Percentiles rank a stretch among this genome's conserved stretches.
phyloP scores from a whole-genome alignment of 164 flowering plant genomes.

The Kingdonia uniflora region DNA sequence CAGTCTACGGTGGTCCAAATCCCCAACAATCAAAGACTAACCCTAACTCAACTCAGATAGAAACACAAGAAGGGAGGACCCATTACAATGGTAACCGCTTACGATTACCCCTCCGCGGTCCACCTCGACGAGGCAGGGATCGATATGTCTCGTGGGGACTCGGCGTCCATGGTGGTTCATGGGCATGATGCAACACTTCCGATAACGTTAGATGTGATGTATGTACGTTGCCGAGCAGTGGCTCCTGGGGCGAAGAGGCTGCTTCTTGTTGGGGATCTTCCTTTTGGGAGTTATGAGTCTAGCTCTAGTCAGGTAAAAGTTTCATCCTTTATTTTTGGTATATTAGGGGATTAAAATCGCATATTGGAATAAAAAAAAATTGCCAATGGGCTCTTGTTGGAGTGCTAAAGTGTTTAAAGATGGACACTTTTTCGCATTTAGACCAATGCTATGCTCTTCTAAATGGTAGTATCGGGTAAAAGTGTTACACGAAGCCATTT shows the following conservation, averaged over 20 bases:
- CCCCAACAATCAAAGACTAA: too few species aligned
- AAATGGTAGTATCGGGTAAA: too few species aligned
- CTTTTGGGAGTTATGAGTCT: constrained; percentile 82
- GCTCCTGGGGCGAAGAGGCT: constrained; percentile 77
- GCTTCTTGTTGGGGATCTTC: constrained; percentile 79
- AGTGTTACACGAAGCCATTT: too few species aligned
- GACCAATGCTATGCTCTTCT: too few species aligned
- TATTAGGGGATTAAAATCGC: too few species aligned
- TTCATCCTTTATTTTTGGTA: too few species aligned
- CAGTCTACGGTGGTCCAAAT: constrained; percentile 87
- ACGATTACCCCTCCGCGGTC: constrained; percentile 92
- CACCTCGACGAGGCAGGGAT: constrained; percentile 79
- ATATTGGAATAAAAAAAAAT: too few species aligned
- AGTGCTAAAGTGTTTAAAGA: too few species aligned
- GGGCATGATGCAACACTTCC: constrained; percentile 93
- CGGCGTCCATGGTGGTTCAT: constrained; percentile 92
- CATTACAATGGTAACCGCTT: constrained; percentile 83
- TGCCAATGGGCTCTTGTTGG: too few species aligned
- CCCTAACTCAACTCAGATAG: constrained; percentile 47
- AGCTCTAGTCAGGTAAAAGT: constrained; percentile 48
- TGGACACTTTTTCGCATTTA: too few species aligned
- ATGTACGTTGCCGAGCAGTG: constrained; percentile 84
- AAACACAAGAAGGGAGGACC: constrained; percentile 55
- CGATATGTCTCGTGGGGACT: constrained; percentile 80
- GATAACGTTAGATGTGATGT: constrained; percentile 75